Conservation (phyloP, 768 basidiomycete species). For the Kwoniella newhampshirensis region DNA sequence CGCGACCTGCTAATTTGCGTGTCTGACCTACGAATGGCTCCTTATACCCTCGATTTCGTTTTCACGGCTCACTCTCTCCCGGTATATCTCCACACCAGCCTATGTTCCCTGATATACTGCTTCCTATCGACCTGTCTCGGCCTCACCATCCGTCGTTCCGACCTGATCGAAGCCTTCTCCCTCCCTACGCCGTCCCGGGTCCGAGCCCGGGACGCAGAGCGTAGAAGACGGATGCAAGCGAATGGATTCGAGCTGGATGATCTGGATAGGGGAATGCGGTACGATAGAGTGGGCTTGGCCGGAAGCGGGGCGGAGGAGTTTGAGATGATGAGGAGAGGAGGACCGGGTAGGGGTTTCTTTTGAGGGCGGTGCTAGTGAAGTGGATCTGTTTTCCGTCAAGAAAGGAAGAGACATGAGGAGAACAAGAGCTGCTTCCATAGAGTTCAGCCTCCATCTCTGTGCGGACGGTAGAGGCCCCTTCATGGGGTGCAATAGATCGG, state of each 20-base stretch:
- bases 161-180: slow-evolving; percentile 40
- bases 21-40: neutral
- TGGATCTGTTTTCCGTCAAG: too few species aligned
- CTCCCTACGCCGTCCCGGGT: slow-evolving; percentile 23
- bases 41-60: neutral
- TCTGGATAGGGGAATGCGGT: slow-evolving; percentile 13
- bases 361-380: neutral
- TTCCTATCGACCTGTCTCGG: slow-evolving; percentile 51
- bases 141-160: slow-evolving; percentile 35
- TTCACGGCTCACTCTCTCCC: too few species aligned
- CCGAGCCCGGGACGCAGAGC: slow-evolving; percentile 24
- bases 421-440: too few species aligned
- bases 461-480: too few species aligned
- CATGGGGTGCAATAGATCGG: too few species aligned
- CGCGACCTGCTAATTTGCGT: too few species aligned
- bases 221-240: slow-evolving; percentile 13
- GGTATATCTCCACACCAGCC: slow-evolving; percentile 25
- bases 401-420: too few species aligned
- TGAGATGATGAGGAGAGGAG: slow-evolving; percentile 36
- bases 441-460: too few species aligned
- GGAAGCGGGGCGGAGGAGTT: slow-evolving; percentile 32
- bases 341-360: slow-evolving; percentile 13
- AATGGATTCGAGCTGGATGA: slow-evolving; percentile 33
- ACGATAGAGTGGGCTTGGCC: slow-evolving; percentile 15
- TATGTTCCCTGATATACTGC: slow-evolving; percentile 45